Conservation (phyloP, 1,139 yeast species). For the Saccharomyces hybrid region DNA sequence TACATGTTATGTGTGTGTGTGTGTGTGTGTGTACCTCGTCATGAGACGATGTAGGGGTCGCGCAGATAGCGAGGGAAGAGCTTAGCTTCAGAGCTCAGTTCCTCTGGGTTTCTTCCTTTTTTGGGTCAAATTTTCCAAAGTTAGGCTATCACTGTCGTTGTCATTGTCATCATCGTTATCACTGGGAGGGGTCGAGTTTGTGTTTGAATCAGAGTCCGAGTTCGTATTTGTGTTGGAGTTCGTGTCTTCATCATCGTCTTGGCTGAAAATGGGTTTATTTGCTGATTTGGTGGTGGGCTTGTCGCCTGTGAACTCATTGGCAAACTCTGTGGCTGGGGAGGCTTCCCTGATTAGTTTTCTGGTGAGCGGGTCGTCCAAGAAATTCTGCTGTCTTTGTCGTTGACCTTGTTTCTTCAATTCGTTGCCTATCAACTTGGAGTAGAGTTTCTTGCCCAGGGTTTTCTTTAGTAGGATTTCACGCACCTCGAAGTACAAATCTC, state of each 20-base stretch:
- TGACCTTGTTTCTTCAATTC: constrained; percentile 14
- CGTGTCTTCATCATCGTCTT: constrained; percentile 14
- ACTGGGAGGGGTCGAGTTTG: constrained; percentile 2
- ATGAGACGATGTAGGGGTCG: background rate
- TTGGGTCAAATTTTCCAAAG: background rate
- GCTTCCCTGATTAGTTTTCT: constrained; percentile 22
- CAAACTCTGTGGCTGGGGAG: constrained; percentile 61
- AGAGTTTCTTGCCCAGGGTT: constrained; percentile 33
- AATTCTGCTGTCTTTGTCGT: background rate
- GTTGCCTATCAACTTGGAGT: constrained; percentile 28
- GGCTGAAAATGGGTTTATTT: constrained; percentile 15
- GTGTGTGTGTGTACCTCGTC: background rate
- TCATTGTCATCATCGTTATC: constrained; percentile 2
- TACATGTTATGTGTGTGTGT: background rate
- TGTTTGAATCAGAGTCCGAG: constrained; percentile 1
- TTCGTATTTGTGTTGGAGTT: constrained; percentile 2
- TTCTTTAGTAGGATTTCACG: constrained; percentile 59
- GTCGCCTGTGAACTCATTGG: constrained; percentile 49
- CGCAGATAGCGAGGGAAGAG: background rate
- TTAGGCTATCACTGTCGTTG: background rate
- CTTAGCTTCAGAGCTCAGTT: background rate
- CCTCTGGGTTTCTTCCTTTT: background rate
- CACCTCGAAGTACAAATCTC: constrained; percentile 77
- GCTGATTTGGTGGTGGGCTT: constrained; percentile 3
- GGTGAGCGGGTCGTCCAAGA: constrained; percentile 2